A percentile compares a stretch with the other conserved stretches of the same genome.
These are phyloP conservation scores for Boletellus ananas DNA, from an alignment of 768 basidiomycete genomes.

Conservation along the genomic window DNA sequence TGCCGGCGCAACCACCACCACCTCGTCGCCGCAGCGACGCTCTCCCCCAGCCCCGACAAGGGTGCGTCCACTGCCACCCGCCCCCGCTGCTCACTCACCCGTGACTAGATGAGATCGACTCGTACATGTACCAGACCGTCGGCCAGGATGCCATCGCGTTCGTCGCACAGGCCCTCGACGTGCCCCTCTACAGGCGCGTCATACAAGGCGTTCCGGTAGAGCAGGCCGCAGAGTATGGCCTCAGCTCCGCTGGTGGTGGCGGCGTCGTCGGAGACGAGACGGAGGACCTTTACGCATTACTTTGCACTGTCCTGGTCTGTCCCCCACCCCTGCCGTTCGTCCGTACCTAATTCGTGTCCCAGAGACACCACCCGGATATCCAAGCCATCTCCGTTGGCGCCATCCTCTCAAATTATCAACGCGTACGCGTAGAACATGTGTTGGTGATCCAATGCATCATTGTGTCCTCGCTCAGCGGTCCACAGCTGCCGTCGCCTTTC, in stretches of 20 bases:
- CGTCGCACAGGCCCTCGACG: constrained; percentile 78
- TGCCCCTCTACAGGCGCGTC: constrained; percentile 79
- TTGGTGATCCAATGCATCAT: constrained; percentile 34
- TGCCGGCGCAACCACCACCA: constrained; percentile 83
- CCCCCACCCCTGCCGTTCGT: neutral
- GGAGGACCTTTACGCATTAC: constrained; percentile 79
- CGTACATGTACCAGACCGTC: constrained; percentile 98
- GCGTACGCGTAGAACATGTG: constrained; percentile 98
- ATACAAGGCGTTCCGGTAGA: constrained; percentile 82
- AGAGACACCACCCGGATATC: constrained; percentile 77
- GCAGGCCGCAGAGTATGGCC: constrained; percentile 83
- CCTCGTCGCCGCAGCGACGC: constrained; percentile 82
- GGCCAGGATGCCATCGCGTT: constrained; percentile 90
- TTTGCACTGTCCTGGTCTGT: constrained; percentile 73
- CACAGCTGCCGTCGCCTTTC: constrained; percentile 75
- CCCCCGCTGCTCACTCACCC: constrained; percentile 8
- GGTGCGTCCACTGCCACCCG: constrained; percentile 46
- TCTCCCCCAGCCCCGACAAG: constrained; percentile 81
- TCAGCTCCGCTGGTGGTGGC: constrained; percentile 43
- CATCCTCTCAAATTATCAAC: constrained; percentile 95
- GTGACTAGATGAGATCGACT: constrained; percentile 91
- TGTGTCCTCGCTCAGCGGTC: constrained; percentile 2
- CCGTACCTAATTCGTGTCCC: constrained; percentile 2
- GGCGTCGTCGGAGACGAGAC: constrained; percentile 88
- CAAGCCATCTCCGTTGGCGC: constrained; percentile 91